Percentiles rank a stretch among this genome's conserved stretches.
Evolutionary conservation across 495 filamentous ascomycete genomes (phyloP).

Genomic region (Hypoxylon lienhwacheense): DNA sequence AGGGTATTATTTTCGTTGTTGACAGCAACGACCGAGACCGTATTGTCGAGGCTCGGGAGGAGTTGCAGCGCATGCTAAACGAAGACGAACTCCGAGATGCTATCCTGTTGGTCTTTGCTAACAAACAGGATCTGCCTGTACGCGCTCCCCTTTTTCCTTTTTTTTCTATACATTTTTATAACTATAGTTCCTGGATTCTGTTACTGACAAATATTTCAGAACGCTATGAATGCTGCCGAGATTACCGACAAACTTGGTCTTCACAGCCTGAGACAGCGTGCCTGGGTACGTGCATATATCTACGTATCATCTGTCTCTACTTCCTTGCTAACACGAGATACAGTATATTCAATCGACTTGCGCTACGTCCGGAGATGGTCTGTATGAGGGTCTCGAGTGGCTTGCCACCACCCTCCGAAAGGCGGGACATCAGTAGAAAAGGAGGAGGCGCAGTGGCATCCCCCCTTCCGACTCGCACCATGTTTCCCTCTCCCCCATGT

Average conservation of each 20-base stretch:
- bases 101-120: conserved; percentile 96
- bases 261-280: conserved; percentile 94
- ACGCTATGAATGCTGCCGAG: conserved; percentile 99
- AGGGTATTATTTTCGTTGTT: conserved; percentile 99
- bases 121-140: conserved; percentile 99
- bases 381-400: conserved; percentile 99
- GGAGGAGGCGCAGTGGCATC: conserved; percentile 28
- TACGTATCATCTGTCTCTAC: neutral
- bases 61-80: conserved; percentile 99
- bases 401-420: conserved; percentile 93
- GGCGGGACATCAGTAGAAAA: conserved; percentile 75
- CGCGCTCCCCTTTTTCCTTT: conserved; percentile 35
- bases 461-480: conserved; percentile 30
- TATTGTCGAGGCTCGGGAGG: conserved; percentile 97
- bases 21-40: conserved; percentile 99
- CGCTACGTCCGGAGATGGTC: conserved; percentile 98
- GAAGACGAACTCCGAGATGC: conserved; percentile 99
- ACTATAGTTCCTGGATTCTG: no score
- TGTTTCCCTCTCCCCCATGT: conserved; percentile 37
- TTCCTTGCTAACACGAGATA: conserved; percentile 28
- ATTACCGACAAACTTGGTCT: conserved; percentile 99
- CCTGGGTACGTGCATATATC: conserved; percentile 76
- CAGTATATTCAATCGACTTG: conserved; percentile 99
- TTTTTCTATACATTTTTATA: conserved; percentile 1
- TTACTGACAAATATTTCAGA: no score